Conservation (phyloP, 2,329 filamentous ascomycete genomes). For the Fusarium haematococcum region DNA sequence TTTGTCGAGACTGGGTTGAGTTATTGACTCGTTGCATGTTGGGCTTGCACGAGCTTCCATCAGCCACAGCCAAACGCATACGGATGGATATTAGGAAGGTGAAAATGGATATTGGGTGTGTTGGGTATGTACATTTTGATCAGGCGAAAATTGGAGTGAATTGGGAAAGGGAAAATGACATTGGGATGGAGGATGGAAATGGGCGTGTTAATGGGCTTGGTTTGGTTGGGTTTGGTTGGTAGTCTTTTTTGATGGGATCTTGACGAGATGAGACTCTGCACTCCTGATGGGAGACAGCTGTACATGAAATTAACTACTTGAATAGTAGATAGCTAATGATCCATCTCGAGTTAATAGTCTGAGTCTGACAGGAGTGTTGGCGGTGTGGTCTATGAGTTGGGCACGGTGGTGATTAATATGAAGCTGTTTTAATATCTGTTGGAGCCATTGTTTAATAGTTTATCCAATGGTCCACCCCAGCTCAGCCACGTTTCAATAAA, state of each 20-base stretch:
- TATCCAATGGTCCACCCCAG: background rate
- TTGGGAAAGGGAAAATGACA: conserved; percentile 1
- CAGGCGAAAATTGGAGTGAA: conserved; percentile 19
- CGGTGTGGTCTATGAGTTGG: background rate
- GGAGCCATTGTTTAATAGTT: background rate
- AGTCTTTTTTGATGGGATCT: conserved; percentile 1
- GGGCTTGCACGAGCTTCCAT: conserved; percentile 19
- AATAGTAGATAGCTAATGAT: background rate
- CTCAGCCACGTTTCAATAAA: background rate
- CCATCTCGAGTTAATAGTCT: background rate
- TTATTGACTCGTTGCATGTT: background rate
- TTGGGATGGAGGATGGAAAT: background rate
- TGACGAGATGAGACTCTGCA: conserved; percentile 7
- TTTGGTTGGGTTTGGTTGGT: background rate
- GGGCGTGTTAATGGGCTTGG: conserved; percentile 15
- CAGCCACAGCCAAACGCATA: conserved; percentile 15
- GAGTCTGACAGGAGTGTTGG: background rate
- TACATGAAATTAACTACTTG: conserved; percentile 30
- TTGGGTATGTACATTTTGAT: conserved; percentile 19
- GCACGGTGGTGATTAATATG: background rate
- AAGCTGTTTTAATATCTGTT: background rate
- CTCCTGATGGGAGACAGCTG: conserved; percentile 16
- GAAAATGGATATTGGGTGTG: conserved; percentile 1
- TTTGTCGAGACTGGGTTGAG: background rate
- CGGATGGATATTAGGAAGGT: background rate